Base-by-base conservation (phyloP, 208 protist species). In the Acanthamoeba quina region DNA sequence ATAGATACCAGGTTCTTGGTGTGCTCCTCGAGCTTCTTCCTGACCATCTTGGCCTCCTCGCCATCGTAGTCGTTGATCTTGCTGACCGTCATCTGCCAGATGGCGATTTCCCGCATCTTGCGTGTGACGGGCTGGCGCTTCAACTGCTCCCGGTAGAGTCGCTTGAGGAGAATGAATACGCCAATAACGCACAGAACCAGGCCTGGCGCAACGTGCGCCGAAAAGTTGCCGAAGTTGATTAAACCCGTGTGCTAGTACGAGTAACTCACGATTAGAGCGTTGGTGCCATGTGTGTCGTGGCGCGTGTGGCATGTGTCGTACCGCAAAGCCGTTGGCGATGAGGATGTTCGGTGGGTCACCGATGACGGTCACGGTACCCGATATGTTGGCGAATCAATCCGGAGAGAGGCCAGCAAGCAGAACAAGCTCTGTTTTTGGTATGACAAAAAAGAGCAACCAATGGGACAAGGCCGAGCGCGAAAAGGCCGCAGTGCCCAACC, bases 341-440 rank as follows among this genome's bases (percentile, higher is more conserved):
- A 98, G 96, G 41, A 98, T 92, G 49, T 98, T 97, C 56, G 97
- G 97, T 1, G 97, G 97, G 76, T 98, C 97, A n/a, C 96, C 96
- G 78, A 97, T 92, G 37, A 92, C 56, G 7, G 95, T 97, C 41
- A 93, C 62, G 3, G 93, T 95, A 74, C 96, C 95, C 92, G 66
- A 97, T 96, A 97, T 96, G 94, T 96, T 97, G 54, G 86, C 94
- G 29, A 97, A 96, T 2, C n/a, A n/a, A n/a, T n/a, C n/a, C n/a
- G n/a, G n/a, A n/a, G n/a, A n/a, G n/a, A n/a, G n/a, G n/a, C n/a
- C n/a, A n/a, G n/a, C n/a, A n/a, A n/a, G n/a, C n/a, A n/a, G n/a
- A n/a, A n/a, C n/a, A n/a, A n/a, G n/a, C n/a, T n/a, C n/a, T n/a
- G n/a, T n/a, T n/a, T n/a, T n/a, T n/a, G n/a, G n/a, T n/a, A n/a